Base-by-base conservation (phyloP, 2,329 filamentous ascomycete genomes). In the Fusarium citri region DNA sequence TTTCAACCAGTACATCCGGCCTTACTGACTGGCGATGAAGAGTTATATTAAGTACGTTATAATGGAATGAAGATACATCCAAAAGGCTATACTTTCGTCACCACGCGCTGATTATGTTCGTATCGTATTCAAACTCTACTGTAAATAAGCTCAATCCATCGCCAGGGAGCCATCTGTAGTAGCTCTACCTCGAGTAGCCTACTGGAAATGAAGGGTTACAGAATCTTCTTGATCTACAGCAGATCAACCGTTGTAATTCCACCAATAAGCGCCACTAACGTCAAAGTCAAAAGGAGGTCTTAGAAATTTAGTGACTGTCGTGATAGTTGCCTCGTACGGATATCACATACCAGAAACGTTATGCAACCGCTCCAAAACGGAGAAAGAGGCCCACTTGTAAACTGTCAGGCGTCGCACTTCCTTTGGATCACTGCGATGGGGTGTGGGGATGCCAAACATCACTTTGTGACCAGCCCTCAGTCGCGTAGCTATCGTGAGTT, bases 281-380 rank as follows among this genome's bases (percentile, higher is more conserved):
- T 25, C 28, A 3, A 34, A 28, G 18, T 15, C 5, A 28, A 15
- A 18, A 1, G 26, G 7, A 31, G 11, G 47, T 66, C 47, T 64
- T 20, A 18, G 7, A 61, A 37, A 28, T 11, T 11, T 11, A 15
- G 15, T 9, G 43, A 11, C 26, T 20, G 8, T n/a, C 40, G 14
- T 22, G 14, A 20, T 12, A 28, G 18, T 34, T 41, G 10, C 26
- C 45, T 20, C 20, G 30, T 26, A 11, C 31, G 41, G 26, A 11
- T 37, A 25, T 71, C 67, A 64, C 63, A 71, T 70, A 59, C 63
- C 67, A 55, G 54, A 56, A 25, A 15, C 2, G 10, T 48, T 18
- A 50, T 54, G 26, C 43, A 31, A 37, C 15, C 16, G 26, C 6
- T 15, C 15, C 6, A 12, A 45, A 16, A 7, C 3, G 26, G 34